Conservation (phyloP, 2,329 filamentous ascomycete species). For the Cercospora sp. region DNA sequence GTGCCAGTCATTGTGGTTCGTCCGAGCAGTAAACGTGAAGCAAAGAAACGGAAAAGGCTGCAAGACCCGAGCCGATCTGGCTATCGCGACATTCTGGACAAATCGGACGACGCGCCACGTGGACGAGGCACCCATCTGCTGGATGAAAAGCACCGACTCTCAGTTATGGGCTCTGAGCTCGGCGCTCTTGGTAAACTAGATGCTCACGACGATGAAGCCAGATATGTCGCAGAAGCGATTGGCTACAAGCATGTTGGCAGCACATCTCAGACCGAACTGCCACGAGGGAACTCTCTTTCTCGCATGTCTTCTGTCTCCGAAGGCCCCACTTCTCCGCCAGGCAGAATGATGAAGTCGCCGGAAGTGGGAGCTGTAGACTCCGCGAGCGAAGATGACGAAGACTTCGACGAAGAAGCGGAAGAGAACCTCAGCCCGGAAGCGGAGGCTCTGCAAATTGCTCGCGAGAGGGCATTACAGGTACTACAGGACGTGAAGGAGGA, state of each 20-base stretch:
- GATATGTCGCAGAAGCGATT: constrained; percentile 45
- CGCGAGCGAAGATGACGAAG: constrained; percentile 30
- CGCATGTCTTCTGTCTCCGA: constrained; percentile 35
- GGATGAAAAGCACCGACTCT: constrained; percentile 52
- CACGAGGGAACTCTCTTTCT: constrained; percentile 34
- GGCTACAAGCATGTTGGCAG: constrained; percentile 32
- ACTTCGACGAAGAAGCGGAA: constrained; percentile 27
- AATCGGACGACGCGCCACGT: constrained; percentile 49
- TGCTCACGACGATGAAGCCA: constrained; percentile 40
- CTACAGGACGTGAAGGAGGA: constrained; percentile 38
- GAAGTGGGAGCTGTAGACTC: constrained; percentile 36
- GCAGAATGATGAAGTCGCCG: constrained; percentile 40
- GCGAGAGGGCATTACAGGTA: constrained; percentile 38
- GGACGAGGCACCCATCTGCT: constrained; percentile 56
- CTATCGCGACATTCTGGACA: constrained; percentile 75
- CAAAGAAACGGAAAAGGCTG: constrained; percentile 83
- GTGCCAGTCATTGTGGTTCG: constrained; percentile 91
- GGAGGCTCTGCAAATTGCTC: constrained; percentile 38
- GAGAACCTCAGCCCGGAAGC: constrained; percentile 39
- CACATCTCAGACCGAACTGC: constrained; percentile 13
- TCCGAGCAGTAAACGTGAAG: constrained; percentile 80
- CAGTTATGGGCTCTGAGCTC: constrained; percentile 43
- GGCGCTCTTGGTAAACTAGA: constrained; percentile 37
- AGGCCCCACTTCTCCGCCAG: constrained; percentile 52
- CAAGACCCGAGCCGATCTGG: constrained; percentile 74